Percentiles rank a stretch among this genome's conserved stretches.
These are phyloP conservation scores for Hirsutella thompsonii DNA, from an alignment of 2,329 filamentous ascomycete species.

Conservation along the genomic window DNA sequence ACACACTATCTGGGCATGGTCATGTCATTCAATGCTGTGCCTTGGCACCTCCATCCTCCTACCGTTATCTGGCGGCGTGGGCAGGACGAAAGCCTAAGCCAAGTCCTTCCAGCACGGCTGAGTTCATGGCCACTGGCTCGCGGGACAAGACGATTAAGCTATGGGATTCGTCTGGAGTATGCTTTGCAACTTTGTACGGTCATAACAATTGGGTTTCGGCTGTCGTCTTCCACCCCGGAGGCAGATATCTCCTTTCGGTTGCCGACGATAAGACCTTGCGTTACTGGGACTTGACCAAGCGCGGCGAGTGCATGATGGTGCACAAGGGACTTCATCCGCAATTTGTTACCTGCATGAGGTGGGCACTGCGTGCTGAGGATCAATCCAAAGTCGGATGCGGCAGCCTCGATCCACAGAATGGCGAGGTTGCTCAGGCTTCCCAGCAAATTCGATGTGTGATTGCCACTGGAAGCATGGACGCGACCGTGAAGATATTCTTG, in stretches of 20 bases:
- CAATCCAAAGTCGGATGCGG: conserved; percentile 2
- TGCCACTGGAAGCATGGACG: conserved; percentile 57
- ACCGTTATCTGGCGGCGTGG: conserved; percentile 59
- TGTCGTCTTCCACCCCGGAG: conserved; percentile 79
- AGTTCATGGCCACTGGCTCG: conserved; percentile 80
- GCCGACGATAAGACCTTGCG: conserved; percentile 84
- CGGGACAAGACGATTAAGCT: conserved; percentile 84
- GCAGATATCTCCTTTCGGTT: conserved; percentile 77
- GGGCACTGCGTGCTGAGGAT: conserved; percentile 48
- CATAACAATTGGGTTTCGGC: conserved; percentile 92
- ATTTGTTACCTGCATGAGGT: conserved; percentile 76
- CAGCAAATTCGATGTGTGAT: conserved; percentile 74
- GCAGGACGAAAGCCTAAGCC: conserved; percentile 78
- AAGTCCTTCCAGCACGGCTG: conserved; percentile 57
- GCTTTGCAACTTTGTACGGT: conserved; percentile 71
- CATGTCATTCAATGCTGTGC: conserved; percentile 76
- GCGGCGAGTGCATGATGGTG: conserved; percentile 78
- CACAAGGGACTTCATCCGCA: conserved; percentile 66
- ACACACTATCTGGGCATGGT: conserved; percentile 72
- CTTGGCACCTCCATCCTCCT: conserved; percentile 68
- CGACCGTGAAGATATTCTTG: not conserved
- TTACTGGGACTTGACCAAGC: conserved; percentile 87
- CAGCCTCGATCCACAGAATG: conserved; percentile 3
- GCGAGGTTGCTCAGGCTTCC: conserved; percentile 26
- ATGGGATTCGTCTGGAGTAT: conserved; percentile 74